phyloP scores from a whole-genome alignment of 2,329 filamentous ascomycete species.

The Didymella arachidicola region DNA sequence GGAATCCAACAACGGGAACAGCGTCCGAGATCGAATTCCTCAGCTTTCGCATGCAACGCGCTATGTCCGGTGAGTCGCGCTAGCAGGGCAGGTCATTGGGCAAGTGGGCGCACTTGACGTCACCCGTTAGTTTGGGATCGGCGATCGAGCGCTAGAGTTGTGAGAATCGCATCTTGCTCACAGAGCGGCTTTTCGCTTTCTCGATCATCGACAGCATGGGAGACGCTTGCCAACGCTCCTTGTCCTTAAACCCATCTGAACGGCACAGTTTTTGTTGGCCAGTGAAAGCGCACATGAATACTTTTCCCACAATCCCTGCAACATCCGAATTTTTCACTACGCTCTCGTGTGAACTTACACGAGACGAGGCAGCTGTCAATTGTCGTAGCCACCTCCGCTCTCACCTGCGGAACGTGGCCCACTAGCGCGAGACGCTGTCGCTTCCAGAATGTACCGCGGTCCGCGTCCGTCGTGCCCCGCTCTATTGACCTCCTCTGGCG shows the following conservation, averaged over 20 bases:
- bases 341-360: background rate
- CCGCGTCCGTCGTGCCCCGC: constrained; percentile 9
- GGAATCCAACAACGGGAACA: constrained; percentile 13
- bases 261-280: background rate
- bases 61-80: constrained; percentile 9
- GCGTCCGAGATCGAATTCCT: constrained; percentile 20
- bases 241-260: background rate
- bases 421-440: background rate
- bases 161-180: background rate
- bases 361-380: background rate
- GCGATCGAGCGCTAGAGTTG: constrained; percentile 13
- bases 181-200: constrained; percentile 2
- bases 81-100: constrained; percentile 10
- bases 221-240: constrained; percentile 4
- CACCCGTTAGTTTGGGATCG: constrained; percentile 5
- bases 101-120: constrained; percentile 2
- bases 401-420: background rate
- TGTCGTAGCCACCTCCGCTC: background rate
- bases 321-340: background rate
- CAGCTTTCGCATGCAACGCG: constrained; percentile 21
- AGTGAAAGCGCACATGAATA: background rate
- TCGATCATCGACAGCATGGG: constrained; percentile 1
- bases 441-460: constrained; percentile 5
- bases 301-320: background rate
- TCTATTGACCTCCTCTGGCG: background rate